Conservation (phyloP, 129 eudicot species). For the Calendula officinalis region DNA sequence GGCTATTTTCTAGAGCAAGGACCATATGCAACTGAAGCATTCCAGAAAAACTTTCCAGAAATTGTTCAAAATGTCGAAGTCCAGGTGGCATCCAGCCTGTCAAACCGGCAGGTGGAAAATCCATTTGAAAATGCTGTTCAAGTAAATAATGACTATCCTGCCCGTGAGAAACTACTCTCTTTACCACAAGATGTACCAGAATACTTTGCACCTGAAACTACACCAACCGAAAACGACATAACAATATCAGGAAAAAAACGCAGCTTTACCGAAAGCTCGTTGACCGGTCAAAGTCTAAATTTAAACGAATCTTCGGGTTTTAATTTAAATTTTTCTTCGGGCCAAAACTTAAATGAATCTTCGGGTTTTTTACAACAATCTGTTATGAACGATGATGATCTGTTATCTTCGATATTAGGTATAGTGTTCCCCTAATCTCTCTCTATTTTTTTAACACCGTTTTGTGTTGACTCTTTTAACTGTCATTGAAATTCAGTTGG, state of each 20-base stretch:
- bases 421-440: not conserved
- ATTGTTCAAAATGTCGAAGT: conserved; percentile 31
- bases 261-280: conserved; percentile 69
- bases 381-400: conserved; percentile 72
- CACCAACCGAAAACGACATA: conserved; percentile 39
- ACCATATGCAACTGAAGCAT: conserved; percentile 26
- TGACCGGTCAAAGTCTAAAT: conserved; percentile 57
- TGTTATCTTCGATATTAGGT: conserved; percentile 95
- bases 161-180: conserved; percentile 71
- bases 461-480: conserved; percentile 1
- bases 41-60: conserved; percentile 36
- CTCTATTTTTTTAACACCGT: not conserved
- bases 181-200: conserved; percentile 44
- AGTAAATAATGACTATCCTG: conserved; percentile 47
- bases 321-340: not conserved
- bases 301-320: conserved; percentile 49
- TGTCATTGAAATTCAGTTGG: conserved; percentile 59
- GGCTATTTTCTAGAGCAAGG: conserved; percentile 39
- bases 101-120: conserved; percentile 34
- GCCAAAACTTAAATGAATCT: conserved; percentile 44
- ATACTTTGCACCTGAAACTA: conserved; percentile 39
- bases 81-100: conserved; percentile 18
- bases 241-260: conserved; percentile 66
- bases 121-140: conserved; percentile 17
- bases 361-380: conserved; percentile 41